Evolutionary conservation across 768 basidiomycete genomes (phyloP).

Genomic region (Kockovaella imperatae): DNA sequence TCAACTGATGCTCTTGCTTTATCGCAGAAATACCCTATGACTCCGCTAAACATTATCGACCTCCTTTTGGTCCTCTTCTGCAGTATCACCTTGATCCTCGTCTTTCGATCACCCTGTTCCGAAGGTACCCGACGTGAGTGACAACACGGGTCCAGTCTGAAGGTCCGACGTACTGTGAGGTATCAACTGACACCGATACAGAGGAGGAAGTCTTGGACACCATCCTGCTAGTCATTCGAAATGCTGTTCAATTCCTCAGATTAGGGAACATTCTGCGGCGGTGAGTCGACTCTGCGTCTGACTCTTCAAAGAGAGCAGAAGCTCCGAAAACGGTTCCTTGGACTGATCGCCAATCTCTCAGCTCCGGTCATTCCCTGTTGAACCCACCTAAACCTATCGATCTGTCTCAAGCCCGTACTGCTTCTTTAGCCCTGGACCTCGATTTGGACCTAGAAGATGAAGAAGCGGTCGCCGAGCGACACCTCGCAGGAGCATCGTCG

Average conservation of each 20-base stretch:
- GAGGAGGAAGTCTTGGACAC: conserved; percentile 93
- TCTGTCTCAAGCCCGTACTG: conserved; percentile 44
- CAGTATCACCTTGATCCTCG: conserved; percentile 74
- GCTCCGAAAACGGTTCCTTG: neutral
- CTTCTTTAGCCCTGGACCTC: conserved; percentile 44
- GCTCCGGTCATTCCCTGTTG: conserved; percentile 48
- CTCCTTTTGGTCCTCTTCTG: conserved; percentile 83
- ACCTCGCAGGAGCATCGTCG: conserved; percentile 8
- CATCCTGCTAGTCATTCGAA: conserved; percentile 79
- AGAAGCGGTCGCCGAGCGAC: conserved; percentile 43
- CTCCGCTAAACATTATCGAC: conserved; percentile 72
- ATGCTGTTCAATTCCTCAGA: conserved; percentile 76
- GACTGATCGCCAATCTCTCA: conserved; percentile 4
- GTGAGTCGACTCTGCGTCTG: no score
- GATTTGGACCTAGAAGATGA: conserved; percentile 47
- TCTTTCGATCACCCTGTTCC: conserved; percentile 55
- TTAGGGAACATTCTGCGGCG: conserved; percentile 89
- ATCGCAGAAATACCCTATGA: conserved; percentile 40
- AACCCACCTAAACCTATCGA: conserved; percentile 46
- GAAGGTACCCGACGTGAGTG: conserved; percentile 37
- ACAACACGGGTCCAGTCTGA: neutral
- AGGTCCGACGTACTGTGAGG: neutral
- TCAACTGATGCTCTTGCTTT: conserved; percentile 16
- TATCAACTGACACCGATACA: conserved; percentile 56
- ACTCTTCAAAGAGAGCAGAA: no score